Evolutionary conservation across 2,329 filamentous ascomycete genomes (phyloP).

Genomic region (Dryadomyces quercivorus): DNA sequence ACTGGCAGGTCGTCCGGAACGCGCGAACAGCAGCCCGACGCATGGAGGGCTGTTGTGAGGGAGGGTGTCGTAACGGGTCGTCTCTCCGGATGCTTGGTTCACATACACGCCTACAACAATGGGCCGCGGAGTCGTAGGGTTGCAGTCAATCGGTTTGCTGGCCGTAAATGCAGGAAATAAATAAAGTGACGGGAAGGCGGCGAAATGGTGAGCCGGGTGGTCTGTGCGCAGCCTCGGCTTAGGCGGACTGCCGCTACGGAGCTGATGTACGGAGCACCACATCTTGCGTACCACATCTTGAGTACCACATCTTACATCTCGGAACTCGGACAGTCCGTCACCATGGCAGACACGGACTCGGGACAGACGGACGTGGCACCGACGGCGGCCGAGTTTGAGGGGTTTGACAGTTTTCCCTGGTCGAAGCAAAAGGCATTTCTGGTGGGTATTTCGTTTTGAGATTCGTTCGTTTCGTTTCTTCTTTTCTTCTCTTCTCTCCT

Average conservation of each 20-base stretch:
- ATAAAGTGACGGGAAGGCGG: too few species aligned
- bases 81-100: too few species aligned
- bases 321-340: too few species aligned
- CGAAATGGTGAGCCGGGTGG: not conserved
- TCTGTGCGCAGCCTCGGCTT: not conserved
- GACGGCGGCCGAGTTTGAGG: conserved; percentile 7
- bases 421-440: conserved; percentile 12
- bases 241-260: not conserved
- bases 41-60: conserved; percentile 35
- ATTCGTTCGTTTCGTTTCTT: not conserved
- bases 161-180: too few species aligned
- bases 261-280: too few species aligned
- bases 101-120: too few species aligned
- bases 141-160: too few species aligned
- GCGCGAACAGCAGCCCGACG: conserved; percentile 59
- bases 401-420: conserved; percentile 14
- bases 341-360: not conserved
- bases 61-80: too few species aligned
- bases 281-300: too few species aligned
- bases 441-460: conserved; percentile 1
- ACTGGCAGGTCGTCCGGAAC: conserved; percentile 56
- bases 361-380: not conserved
- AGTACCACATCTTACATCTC: too few species aligned
- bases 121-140: too few species aligned
- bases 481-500: not conserved